Evolutionary conservation across 331 rosid species (phyloP), one percentile per base, ranked within the genome.

Genomic region (Malus hybrid): DNA sequence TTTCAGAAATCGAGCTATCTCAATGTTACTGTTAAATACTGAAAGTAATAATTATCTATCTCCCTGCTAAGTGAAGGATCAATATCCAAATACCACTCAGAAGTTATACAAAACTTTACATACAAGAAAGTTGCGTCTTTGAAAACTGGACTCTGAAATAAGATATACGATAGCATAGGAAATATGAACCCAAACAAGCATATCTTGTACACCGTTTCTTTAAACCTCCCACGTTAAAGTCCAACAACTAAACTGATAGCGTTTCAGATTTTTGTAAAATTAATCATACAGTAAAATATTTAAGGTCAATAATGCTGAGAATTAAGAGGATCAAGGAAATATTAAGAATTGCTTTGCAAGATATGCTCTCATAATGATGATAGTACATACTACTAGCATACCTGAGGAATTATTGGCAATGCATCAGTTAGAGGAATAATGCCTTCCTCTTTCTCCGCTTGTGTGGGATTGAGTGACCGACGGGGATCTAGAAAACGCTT

Each of bases 401-500:
- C 99, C 97, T 95, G 98, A 77, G 99, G 83, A 75, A 89, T 88
- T 73, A 95, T 89, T 9, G 97, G 99, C 77, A 95, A 87, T 69
- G 99, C 84, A 87, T 95, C 99, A 0, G 98, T 88, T 60, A 95
- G 96, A 75, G 99, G 99, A 79, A 95, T 90, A 72, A 95, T 85
- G 78, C 99, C 99, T 84, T 95, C 99, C 86, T 95, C 99, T 81
- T 69, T 87, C 88, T 95, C 99, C 62, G 91, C 90, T 82, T 79
- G 93, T 64, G 97, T 71, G 65, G 99, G 98, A 68, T 90, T 90
- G 67, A 87, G 77, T 48, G 99, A 86, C 63, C 99, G 88, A 16
- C 97, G 88, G 64, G 98, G 99, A 83, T 95, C 99, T 73, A 95
- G 74, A 73, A 79, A 90, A 12, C 98, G 93, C 83, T 95, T 95